A percentile compares a stretch with the other conserved stretches of the same genome.
phyloP scores from a whole-genome alignment of 352 stramenopile species.

The Peronospora farinosa region DNA sequence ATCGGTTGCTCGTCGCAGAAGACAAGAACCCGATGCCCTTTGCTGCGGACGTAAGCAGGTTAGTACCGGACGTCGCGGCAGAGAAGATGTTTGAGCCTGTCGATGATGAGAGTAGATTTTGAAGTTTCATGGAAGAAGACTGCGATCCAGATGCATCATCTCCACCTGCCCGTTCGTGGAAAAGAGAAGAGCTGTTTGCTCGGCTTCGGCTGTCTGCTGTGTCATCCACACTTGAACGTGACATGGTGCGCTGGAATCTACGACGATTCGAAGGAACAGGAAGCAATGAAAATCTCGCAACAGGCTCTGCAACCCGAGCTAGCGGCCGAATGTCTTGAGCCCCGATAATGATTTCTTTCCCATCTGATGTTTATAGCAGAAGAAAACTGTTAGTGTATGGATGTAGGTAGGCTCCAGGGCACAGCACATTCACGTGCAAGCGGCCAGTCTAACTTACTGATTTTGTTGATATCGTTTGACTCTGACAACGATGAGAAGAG shows the following conservation, averaged over 20 bases:
- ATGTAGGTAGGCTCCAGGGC: too few relatives aligned
- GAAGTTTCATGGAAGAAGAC: conserved; percentile 46
- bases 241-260: conserved; percentile 41
- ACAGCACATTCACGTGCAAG: neutral
- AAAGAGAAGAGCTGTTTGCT: conserved; percentile 34
- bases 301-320: conserved; percentile 63
- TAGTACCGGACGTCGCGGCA: conserved; percentile 52
- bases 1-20: conserved; percentile 56
- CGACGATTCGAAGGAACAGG: conserved; percentile 55
- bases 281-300: conserved; percentile 74
- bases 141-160: conserved; percentile 25
- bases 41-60: conserved; percentile 55
- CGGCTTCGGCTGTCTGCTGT: conserved; percentile 19
- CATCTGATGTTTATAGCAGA: conserved; percentile 38
- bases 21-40: conserved; percentile 83
- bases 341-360: conserved; percentile 61
- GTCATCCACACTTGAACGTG: conserved; percentile 30
- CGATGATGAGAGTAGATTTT: conserved; percentile 61
- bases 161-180: conserved; percentile 29
- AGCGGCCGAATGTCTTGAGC: conserved; percentile 64
- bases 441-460: conserved; percentile 46
- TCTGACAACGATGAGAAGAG: conserved; percentile 83
- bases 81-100: conserved; percentile 63
- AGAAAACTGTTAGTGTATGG: conserved; percentile 10
- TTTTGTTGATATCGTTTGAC: conserved; percentile 79